A percentile compares a stretch with the other conserved stretches of the same genome.
Evolutionary conservation across 164 flowering plant genomes (phyloP).

Genomic region (Stephania yunnanensis): DNA sequence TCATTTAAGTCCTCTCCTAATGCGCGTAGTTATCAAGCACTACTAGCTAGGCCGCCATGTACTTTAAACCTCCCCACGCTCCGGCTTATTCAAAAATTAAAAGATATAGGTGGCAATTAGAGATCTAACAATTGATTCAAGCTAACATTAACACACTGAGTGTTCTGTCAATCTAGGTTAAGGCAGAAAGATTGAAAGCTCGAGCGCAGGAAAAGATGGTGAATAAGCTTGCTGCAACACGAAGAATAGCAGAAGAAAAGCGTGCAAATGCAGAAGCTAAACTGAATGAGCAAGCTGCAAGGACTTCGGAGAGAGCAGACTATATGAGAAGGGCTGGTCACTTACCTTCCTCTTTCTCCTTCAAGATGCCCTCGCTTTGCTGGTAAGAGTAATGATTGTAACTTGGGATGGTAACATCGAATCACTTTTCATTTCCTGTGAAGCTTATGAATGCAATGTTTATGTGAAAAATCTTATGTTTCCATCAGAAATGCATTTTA

Average conservation of each 20-base stretch:
- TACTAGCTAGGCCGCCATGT: no score
- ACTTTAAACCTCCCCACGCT: no score
- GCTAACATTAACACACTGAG: not conserved
- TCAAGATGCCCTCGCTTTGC: slow-evolving; percentile 76
- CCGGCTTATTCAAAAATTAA: not conserved
- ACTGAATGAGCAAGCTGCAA: slow-evolving; percentile 66
- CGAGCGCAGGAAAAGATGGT: slow-evolving; percentile 71
- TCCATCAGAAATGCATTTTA: not conserved
- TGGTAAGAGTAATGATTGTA: slow-evolving; percentile 35
- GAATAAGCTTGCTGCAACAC: slow-evolving; percentile 67
- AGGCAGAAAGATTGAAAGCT: slow-evolving; percentile 82
- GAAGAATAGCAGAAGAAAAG: slow-evolving; percentile 85
- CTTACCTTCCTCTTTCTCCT: slow-evolving; percentile 69
- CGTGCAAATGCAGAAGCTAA: slow-evolving; percentile 83
- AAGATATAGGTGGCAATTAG: not conserved
- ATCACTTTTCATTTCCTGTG: slow-evolving; percentile 1
- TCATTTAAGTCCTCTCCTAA: no score
- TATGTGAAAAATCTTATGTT: not conserved
- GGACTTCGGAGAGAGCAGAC: slow-evolving; percentile 80
- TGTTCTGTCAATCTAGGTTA: slow-evolving; percentile 34
- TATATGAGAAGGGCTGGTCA: slow-evolving; percentile 87
- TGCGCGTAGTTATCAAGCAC: no score
- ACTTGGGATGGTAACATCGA: slow-evolving; percentile 8
- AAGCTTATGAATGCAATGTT: not conserved
- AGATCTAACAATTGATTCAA: not conserved